Evolutionary conservation across 805 yeast species (phyloP), one percentile per base, ranked within the genome.

Genomic region (Geotrichum ghanense): DNA sequence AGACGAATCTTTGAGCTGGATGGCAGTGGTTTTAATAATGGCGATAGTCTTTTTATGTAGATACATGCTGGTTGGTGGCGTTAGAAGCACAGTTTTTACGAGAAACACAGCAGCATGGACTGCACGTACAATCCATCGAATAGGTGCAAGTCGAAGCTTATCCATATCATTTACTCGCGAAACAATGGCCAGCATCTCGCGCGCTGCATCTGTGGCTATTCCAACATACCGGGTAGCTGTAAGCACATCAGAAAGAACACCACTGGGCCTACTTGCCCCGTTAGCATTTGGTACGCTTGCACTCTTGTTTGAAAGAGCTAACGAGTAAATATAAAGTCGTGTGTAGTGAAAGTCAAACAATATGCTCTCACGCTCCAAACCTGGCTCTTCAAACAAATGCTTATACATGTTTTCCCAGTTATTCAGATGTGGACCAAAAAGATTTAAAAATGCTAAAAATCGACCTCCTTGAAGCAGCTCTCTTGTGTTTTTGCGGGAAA

Each of bases 61-160:
- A 16, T 49, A 31, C 35, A 52, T 52, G 22, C 43, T 21, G 44
- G 61, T 41, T 14, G 59, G 49, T 22, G 60, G 53, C 3, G 53
- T 53, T 31, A 63, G 50, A 34, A 63, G 50, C 23, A 85, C 79
- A 57, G 94, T 84, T 63, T 89, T 90, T 12, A 90, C 92, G 45
- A 90, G 74, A 60, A 88, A 89, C 1, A 95, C 92, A 10, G 87
- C 87, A 0, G 96, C 85, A 55, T 90, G 77, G 19, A 89, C 88
- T 22, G 87, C 78, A 45, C 95, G 71, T 0, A 85, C 82, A 4
- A 83, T 79, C 95, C 96, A 88, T 51, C 95, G 69, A n/a, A 87
- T 88, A 1, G 97, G 96, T 80, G 88, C 86, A 58, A 73, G 82
- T 48, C 78, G 70, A 46, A 87, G 65, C 69, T 81, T 65, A 49